Conservation (phyloP, 2,329 filamentous ascomycete genomes). For the Fusarium metavorans region DNA sequence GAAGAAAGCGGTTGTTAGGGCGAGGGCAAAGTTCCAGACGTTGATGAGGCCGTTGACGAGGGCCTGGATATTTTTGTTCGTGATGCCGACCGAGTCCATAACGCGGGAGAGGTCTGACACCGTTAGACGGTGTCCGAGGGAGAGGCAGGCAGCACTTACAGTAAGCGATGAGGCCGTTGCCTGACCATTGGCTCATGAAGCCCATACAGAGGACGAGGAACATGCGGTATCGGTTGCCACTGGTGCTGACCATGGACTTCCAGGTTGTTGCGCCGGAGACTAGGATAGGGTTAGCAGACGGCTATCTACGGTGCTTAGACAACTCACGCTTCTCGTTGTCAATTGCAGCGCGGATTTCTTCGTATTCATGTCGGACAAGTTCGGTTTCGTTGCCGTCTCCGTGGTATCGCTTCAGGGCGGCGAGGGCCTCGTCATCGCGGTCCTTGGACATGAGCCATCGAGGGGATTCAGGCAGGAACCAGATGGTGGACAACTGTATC, state of each 20-base stretch:
- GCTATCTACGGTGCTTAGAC: neutral
- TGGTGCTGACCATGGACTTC: constrained; percentile 47
- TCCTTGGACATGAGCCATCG: constrained; percentile 65
- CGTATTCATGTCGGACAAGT: constrained; percentile 64
- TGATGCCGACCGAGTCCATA: constrained; percentile 36
- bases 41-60: constrained; percentile 46
- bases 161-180: constrained; percentile 50
- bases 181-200: constrained; percentile 56
- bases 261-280: constrained; percentile 42
- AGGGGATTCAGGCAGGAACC: constrained; percentile 71
- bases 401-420: constrained; percentile 67
- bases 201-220: constrained; percentile 58
- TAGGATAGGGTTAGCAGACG: neutral
- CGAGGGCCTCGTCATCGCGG: constrained; percentile 59
- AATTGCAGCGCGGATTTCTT: constrained; percentile 55
- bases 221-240: constrained; percentile 49
- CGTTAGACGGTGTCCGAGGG: neutral
- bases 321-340: constrained; percentile 54
- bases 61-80: constrained; percentile 42
- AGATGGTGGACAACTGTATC: constrained; percentile 45
- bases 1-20: constrained; percentile 43
- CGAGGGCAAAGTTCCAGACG: constrained; percentile 45
- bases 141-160: constrained; percentile 29
- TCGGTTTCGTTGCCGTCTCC: constrained; percentile 65
- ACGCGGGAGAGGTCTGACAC: constrained; percentile 20